Evolutionary conservation across 2,329 filamentous ascomycete genomes (phyloP).

Genomic region (Cladosporium sp.): DNA sequence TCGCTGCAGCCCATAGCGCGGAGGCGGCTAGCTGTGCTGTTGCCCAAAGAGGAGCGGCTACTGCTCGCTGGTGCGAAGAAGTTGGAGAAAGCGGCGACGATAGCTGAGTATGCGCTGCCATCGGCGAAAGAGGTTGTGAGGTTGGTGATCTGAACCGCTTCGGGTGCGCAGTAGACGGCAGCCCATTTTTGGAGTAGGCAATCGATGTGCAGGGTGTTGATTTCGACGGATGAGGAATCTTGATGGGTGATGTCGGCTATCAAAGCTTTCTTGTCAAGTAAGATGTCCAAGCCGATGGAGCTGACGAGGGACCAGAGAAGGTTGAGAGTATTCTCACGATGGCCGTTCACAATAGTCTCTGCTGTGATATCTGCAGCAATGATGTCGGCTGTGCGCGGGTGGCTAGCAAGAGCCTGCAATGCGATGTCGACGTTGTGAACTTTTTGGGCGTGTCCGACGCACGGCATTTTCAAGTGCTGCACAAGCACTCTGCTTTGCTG

Average conservation of each 20-base stretch:
- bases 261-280: slow-evolving; percentile 55
- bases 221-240: not conserved
- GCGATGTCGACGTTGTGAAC: slow-evolving; percentile 57
- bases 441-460: slow-evolving; percentile 52
- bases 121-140: slow-evolving; percentile 57
- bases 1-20: slow-evolving; percentile 38
- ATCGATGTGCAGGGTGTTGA: not conserved
- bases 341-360: slow-evolving; percentile 60
- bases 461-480: slow-evolving; percentile 56
- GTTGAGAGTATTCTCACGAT: slow-evolving; percentile 60
- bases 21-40: slow-evolving; percentile 31
- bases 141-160: slow-evolving; percentile 47
- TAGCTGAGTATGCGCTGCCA: slow-evolving; percentile 49
- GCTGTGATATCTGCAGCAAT: slow-evolving; percentile 45
- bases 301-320: slow-evolving; percentile 58
- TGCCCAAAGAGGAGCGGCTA: not conserved
- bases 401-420: slow-evolving; percentile 47
- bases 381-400: slow-evolving; percentile 38
- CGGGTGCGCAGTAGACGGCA: slow-evolving; percentile 44
- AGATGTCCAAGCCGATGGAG: slow-evolving; percentile 49
- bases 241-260: slow-evolving; percentile 39
- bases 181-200: slow-evolving; percentile 55
- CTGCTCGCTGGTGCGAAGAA: slow-evolving; percentile 31
- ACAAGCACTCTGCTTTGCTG: slow-evolving; percentile 48
- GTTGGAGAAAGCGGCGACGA: slow-evolving; percentile 54